These are phyloP conservation scores for Fusarium circinatum DNA, from an alignment of 2,329 filamentous ascomycete genomes.

Conservation along the genomic window DNA sequence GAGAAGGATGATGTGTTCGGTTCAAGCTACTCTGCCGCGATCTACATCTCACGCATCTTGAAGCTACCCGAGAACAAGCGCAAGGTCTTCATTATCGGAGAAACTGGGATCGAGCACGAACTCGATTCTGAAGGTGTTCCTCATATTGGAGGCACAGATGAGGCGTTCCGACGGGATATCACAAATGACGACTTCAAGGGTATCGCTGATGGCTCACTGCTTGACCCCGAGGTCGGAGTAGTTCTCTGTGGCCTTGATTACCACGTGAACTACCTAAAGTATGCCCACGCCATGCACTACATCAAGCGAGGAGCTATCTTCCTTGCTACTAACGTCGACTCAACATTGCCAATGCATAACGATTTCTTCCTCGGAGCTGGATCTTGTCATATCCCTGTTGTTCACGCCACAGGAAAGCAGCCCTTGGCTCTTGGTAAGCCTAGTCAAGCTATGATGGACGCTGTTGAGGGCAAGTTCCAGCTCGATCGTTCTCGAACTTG, in stretches of 20 bases:
- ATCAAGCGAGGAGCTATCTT: slow-evolving; percentile 84
- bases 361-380: slow-evolving; percentile 93
- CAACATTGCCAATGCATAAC: slow-evolving; percentile 83
- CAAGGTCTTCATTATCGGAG: slow-evolving; percentile 95
- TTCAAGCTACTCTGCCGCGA: slow-evolving; percentile 91
- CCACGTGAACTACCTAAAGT: slow-evolving; percentile 94
- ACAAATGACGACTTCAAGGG: slow-evolving; percentile 80
- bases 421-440: slow-evolving; percentile 91
- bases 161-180: slow-evolving; percentile 79
- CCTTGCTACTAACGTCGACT: slow-evolving; percentile 93
- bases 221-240: slow-evolving; percentile 90
- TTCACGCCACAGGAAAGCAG: slow-evolving; percentile 74
- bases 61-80: slow-evolving; percentile 80
- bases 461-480: slow-evolving; percentile 94
- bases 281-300: slow-evolving; percentile 86
- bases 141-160: slow-evolving; percentile 89
- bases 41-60: slow-evolving; percentile 96
- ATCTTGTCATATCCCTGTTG: slow-evolving; percentile 79
- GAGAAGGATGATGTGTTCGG: slow-evolving; percentile 92
- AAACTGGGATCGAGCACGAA: slow-evolving; percentile 91
- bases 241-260: slow-evolving; percentile 93
- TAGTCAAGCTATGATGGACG: slow-evolving; percentile 99
- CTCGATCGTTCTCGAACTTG: slow-evolving; percentile 86
- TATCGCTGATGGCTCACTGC: slow-evolving; percentile 77
- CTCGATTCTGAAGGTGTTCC: slow-evolving; percentile 81